These are phyloP conservation scores for Lupinus albus DNA, from an alignment of 306 rosid species.

Conservation along the genomic window DNA sequence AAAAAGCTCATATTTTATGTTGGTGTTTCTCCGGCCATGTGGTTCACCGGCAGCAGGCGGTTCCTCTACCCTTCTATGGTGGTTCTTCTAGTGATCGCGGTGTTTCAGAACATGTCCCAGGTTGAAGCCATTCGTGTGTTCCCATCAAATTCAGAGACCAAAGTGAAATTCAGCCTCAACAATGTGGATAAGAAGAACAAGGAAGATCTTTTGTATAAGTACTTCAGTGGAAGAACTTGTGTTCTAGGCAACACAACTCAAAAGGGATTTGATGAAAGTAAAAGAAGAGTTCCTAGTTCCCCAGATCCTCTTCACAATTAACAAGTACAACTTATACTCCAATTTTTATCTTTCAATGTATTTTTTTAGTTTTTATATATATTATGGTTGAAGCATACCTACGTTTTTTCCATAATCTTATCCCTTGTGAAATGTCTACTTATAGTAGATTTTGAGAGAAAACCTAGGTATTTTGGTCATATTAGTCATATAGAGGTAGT, in stretches of 20 bases:
- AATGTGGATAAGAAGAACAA: constrained; percentile 24
- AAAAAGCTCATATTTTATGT: constrained; percentile 38
- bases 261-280: constrained; percentile 57
- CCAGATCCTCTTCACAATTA: constrained; percentile 97
- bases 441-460: constrained; percentile 51
- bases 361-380: neutral
- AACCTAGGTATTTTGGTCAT: constrained; percentile 76
- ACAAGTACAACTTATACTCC: constrained; percentile 33
- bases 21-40: constrained; percentile 51
- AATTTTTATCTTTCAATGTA: neutral
- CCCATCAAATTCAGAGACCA: constrained; percentile 25
- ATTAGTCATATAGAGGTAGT: neutral
- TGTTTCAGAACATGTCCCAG: constrained; percentile 52
- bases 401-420: constrained; percentile 63
- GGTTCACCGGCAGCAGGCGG: constrained; percentile 45
- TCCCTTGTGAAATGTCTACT: neutral
- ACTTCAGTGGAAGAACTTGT: constrained; percentile 47
- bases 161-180: constrained; percentile 22
- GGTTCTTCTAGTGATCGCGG: constrained; percentile 42
- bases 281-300: constrained; percentile 80
- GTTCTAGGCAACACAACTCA: constrained; percentile 38
- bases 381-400: constrained; percentile 53
- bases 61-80: constrained; percentile 41
- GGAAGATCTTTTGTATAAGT: constrained; percentile 52
- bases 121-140: constrained; percentile 59